A percentile compares a stretch with the other conserved stretches of the same genome.
phyloP scores from a whole-genome alignment of 2,329 filamentous ascomycete species.

The Pyricularia grisea region DNA sequence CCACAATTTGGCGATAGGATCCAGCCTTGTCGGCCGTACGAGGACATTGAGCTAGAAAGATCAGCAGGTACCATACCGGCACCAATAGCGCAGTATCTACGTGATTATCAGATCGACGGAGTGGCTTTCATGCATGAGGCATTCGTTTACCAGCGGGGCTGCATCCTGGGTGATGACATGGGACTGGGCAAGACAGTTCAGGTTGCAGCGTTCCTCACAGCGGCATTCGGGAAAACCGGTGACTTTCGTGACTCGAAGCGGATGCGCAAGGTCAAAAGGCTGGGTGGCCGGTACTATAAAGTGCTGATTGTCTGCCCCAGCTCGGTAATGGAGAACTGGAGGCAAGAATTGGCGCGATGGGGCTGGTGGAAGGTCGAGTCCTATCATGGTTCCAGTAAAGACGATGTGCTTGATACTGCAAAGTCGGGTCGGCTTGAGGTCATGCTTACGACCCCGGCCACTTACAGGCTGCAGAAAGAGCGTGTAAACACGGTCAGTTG shows the following conservation, averaged over 20 bases:
- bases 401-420: slow-evolving; percentile 63
- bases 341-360: slow-evolving; percentile 76
- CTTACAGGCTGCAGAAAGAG: slow-evolving; percentile 70
- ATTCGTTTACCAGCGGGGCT: slow-evolving; percentile 86
- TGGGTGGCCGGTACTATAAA: slow-evolving; percentile 67
- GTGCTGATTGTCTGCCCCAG: slow-evolving; percentile 84
- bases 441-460: slow-evolving; percentile 89
- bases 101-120: slow-evolving; percentile 84
- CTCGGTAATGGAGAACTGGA: slow-evolving; percentile 85
- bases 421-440: slow-evolving; percentile 72
- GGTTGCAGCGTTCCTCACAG: slow-evolving; percentile 84
- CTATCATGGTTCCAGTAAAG: slow-evolving; percentile 65
- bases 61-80: slow-evolving; percentile 79
- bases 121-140: slow-evolving; percentile 77
- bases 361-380: slow-evolving; percentile 89
- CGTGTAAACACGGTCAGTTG: slow-evolving; percentile 76
- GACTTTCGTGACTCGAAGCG: slow-evolving; percentile 78
- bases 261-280: slow-evolving; percentile 74
- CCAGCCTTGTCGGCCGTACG: slow-evolving; percentile 59
- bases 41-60: slow-evolving; percentile 64
- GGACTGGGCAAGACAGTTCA: slow-evolving; percentile 95
- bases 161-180: slow-evolving; percentile 94
- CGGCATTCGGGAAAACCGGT: slow-evolving; percentile 87
- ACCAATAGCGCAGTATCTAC: slow-evolving; percentile 80
- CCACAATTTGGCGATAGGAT: slow-evolving; percentile 56